Percentiles rank a stretch among this genome's conserved stretches.
These are phyloP conservation scores for Aspergillus novofumigatus DNA, from an alignment of 2,329 filamentous ascomycete species.

Conservation along the genomic window DNA sequence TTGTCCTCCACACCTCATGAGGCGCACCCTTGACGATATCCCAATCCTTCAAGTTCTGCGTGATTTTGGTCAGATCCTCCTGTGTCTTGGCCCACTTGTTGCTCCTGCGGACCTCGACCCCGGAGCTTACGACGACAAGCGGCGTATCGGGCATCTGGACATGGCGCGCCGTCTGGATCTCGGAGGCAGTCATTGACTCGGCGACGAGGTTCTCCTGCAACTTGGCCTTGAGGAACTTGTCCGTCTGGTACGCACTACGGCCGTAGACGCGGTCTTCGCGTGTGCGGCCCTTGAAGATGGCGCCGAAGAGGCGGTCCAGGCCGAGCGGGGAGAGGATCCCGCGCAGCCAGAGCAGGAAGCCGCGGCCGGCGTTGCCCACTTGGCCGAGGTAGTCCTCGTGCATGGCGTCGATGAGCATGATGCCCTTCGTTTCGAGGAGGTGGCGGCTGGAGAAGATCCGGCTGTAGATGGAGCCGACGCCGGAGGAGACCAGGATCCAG, in stretches of 20 bases:
- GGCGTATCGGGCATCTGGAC: slow-evolving; percentile 76
- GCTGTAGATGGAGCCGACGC: slow-evolving; percentile 81
- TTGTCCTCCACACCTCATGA: slow-evolving; percentile 78
- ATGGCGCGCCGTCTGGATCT: slow-evolving; percentile 70
- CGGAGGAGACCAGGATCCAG: slow-evolving; percentile 82
- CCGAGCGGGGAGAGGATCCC: slow-evolving; percentile 85
- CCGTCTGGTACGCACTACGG: slow-evolving; percentile 69
- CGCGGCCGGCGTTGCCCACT: slow-evolving; percentile 63
- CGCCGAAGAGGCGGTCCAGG: slow-evolving; percentile 72
- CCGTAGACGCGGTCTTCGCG: slow-evolving; percentile 84
- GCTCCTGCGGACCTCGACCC: slow-evolving; percentile 62
- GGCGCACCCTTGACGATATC: slow-evolving; percentile 81
- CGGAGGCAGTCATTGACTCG: slow-evolving; percentile 74
- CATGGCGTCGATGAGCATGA: slow-evolving; percentile 81
- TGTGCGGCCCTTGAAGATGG: slow-evolving; percentile 74
- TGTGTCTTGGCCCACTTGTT: slow-evolving; percentile 78
- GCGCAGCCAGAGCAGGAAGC: slow-evolving; percentile 81
- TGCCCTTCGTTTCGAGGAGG: slow-evolving; percentile 65
- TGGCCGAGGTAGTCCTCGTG: slow-evolving; percentile 77
- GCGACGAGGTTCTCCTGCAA: slow-evolving; percentile 91
- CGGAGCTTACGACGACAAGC: slow-evolving; percentile 78
- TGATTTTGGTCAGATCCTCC: slow-evolving; percentile 75
- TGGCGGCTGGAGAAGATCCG: slow-evolving; percentile 88
- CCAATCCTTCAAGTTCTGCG: slow-evolving; percentile 74
- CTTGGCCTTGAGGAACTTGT: slow-evolving; percentile 83